Conservation (phyloP, 129 eudicot species). For the Artemisia annua region DNA sequence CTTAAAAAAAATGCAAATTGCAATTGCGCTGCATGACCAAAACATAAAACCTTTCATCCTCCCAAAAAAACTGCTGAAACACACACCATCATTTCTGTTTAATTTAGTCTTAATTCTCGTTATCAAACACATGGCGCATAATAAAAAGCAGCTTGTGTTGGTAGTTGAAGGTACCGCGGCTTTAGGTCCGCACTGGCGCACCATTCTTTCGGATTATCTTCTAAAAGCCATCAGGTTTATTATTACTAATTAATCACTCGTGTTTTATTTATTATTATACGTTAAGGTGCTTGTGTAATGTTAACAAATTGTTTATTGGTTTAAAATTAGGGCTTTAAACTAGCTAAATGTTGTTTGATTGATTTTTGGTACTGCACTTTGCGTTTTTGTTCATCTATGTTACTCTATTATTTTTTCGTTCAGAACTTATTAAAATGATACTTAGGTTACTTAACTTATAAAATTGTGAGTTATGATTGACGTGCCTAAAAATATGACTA, state of each 20-base stretch:
- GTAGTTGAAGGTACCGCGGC: constrained; percentile 87
- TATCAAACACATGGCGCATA: constrained; percentile 35
- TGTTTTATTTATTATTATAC: not conserved
- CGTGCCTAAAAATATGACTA: no score
- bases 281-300: no score
- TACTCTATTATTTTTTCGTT: no score
- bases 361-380: not conserved
- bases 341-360: not conserved
- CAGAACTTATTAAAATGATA: no score
- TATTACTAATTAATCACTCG: not conserved
- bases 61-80: no score
- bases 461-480: no score
- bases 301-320: not conserved
- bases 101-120: no score
- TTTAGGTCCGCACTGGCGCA: constrained; percentile 68
- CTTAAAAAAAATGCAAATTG: no score
- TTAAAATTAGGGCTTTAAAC: not conserved
- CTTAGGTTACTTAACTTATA: no score
- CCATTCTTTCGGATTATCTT: constrained; percentile 61
- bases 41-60: no score
- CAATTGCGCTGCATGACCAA: no score
- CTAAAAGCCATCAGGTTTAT: constrained; percentile 56
- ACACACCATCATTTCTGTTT: no score
- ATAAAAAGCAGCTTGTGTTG: constrained; percentile 62
- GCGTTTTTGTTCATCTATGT: not conserved